Conservation (phyloP, 2,329 filamentous ascomycete genomes). For the Pleoardoris graminearum region DNA sequence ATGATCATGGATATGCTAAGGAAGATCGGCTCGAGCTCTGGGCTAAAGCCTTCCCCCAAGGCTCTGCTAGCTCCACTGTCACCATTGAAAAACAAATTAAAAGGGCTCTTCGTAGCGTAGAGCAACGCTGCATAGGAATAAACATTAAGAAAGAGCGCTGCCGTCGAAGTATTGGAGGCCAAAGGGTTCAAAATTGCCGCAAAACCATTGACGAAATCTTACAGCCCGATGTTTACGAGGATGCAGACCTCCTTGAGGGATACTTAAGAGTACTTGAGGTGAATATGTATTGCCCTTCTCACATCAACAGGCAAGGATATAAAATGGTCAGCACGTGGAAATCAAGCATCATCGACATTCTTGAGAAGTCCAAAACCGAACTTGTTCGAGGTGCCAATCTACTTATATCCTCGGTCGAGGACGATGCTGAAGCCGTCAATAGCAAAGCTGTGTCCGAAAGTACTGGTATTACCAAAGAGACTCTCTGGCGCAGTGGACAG, state of each 20-base stretch:
- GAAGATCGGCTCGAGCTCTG: conserved; percentile 6
- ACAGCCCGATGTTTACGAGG: conserved; percentile 5
- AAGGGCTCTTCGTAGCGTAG: neutral
- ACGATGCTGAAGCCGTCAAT: neutral
- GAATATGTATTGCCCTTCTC: conserved; percentile 7
- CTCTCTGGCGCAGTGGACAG: neutral
- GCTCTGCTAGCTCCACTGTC: neutral
- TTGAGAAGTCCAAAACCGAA: conserved; percentile 39
- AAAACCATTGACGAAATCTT: conserved; percentile 11
- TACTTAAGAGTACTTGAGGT: conserved; percentile 7
- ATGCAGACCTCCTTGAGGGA: neutral
- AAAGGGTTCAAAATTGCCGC: conserved; percentile 11
- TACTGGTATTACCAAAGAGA: neutral
- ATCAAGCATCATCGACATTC: conserved; percentile 20
- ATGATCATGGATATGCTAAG: conserved; percentile 5
- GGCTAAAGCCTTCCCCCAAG: conserved; percentile 1
- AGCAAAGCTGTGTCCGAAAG: neutral
- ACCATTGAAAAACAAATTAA: conserved; percentile 6
- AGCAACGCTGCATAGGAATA: neutral
- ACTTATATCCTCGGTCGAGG: neutral
- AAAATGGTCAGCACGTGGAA: conserved; percentile 8
- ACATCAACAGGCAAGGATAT: neutral
- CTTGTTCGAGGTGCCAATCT: too few species aligned
- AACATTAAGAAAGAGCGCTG: neutral
- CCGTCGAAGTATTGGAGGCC: conserved; percentile 5